A percentile compares a stretch with the other conserved stretches of the same genome.
Conservation (phyloP, 2,329 filamentous ascomycete species). For the Biscogniauxia marginata region DNA sequence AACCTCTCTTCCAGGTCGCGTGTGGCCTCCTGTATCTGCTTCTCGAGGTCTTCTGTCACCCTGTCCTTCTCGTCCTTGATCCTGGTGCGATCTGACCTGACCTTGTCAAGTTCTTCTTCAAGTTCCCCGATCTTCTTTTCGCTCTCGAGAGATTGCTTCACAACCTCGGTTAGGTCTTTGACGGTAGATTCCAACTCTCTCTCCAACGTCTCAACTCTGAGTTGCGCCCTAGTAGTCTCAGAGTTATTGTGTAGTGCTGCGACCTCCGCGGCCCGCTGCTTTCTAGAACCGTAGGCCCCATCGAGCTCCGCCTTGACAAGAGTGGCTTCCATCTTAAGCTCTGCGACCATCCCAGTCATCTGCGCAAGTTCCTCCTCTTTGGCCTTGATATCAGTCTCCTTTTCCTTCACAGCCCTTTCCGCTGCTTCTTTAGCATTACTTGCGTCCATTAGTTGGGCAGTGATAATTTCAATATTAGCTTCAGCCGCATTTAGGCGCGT, state of each 20-base stretch:
- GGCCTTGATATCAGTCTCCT: conserved; percentile 43
- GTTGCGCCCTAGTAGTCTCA: conserved; percentile 30
- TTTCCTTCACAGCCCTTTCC: conserved; percentile 29
- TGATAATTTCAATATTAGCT: conserved; percentile 37
- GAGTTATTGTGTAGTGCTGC: conserved; percentile 51
- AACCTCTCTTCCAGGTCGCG: conserved; percentile 25
- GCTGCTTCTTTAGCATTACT: conserved; percentile 30
- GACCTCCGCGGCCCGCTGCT: conserved; percentile 57
- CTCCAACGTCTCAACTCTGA: conserved; percentile 53
- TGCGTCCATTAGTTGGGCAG: conserved; percentile 36
- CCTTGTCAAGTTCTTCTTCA: conserved; percentile 32
- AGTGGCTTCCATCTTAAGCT: conserved; percentile 61
- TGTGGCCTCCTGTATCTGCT: conserved; percentile 25
- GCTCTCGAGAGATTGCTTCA: conserved; percentile 34
- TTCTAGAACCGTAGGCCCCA: conserved; percentile 58
- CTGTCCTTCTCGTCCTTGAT: conserved; percentile 25
- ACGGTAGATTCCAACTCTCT: conserved; percentile 63
- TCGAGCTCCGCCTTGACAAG: conserved; percentile 62
- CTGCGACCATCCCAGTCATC: conserved; percentile 50
- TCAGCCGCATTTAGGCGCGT: conserved; percentile 38
- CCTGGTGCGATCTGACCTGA: conserved; percentile 25
- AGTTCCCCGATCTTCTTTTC: conserved; percentile 35
- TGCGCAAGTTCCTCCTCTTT: conserved; percentile 36
- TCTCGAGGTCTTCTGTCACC: conserved; percentile 27
- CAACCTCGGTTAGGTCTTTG: conserved; percentile 32